A percentile compares a stretch with the other conserved stretches of the same genome.
Evolutionary conservation across 1,284 basidiomycete species (phyloP).

Genomic region (Takashimella koratensis): DNA sequence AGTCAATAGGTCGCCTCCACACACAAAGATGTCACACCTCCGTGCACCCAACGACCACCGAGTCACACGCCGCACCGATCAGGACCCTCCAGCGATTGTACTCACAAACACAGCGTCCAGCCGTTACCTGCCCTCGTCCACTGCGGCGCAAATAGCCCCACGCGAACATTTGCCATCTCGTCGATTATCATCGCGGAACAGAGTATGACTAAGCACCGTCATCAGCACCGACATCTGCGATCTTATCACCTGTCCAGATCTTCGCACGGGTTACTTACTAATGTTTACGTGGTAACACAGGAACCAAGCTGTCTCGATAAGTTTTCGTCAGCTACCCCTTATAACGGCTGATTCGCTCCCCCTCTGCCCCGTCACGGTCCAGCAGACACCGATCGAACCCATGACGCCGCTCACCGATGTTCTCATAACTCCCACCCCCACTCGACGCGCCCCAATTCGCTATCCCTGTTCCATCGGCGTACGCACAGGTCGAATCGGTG

Average conservation of each 20-base stretch:
- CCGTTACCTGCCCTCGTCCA: conserved; percentile 29
- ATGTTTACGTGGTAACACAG: conserved; percentile 23
- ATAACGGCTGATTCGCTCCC: too few relatives aligned
- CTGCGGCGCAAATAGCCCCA: conserved; percentile 34
- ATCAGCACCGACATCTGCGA: too few relatives aligned
- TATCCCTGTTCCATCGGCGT: conserved; percentile 25
- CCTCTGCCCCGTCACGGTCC: too few relatives aligned
- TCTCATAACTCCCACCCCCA: conserved; percentile 7
- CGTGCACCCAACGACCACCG: not conserved
- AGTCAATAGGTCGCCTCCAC: not conserved
- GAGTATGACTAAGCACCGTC: conserved; percentile 21
- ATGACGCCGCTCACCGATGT: conserved; percentile 19
- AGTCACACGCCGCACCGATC: too few relatives aligned
- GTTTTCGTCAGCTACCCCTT: too few relatives aligned
- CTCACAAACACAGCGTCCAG: conserved; percentile 36
- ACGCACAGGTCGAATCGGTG: conserved; percentile 22
- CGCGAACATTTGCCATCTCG: conserved; percentile 29
- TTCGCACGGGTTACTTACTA: conserved; percentile 8
- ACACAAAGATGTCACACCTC: not conserved
- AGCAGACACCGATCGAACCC: not conserved
- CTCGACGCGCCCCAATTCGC: conserved; percentile 23
- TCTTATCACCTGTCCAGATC: too few relatives aligned
- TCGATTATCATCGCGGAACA: conserved; percentile 28
- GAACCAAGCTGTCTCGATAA: conserved; percentile 26
- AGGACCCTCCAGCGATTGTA: too few relatives aligned